These are phyloP conservation scores for Candida sp. DNA, from an alignment of 1,139 yeast species.

Conservation along the genomic window DNA sequence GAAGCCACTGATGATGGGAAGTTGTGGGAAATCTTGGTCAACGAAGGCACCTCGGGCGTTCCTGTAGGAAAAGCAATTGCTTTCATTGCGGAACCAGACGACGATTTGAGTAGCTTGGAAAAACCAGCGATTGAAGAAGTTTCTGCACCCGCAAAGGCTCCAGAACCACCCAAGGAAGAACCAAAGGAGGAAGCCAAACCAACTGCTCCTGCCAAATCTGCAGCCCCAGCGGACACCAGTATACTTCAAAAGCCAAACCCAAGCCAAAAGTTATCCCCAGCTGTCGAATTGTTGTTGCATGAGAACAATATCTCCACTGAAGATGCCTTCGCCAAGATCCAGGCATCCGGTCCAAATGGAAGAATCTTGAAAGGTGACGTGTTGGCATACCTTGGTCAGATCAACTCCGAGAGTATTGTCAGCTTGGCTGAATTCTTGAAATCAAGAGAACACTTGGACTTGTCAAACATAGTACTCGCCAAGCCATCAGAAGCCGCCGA, in stretches of 20 bases:
- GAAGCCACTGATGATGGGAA: constrained; percentile 95
- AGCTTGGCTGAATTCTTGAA: constrained; percentile 60
- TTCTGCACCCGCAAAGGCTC: constrained; percentile 8
- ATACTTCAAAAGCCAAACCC: constrained; percentile 57
- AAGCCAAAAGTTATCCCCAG: constrained; percentile 73
- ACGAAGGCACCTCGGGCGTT: constrained; percentile 77
- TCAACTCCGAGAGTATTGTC: constrained; percentile 55
- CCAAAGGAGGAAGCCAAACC: constrained; percentile 15
- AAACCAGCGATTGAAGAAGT: constrained; percentile 50
- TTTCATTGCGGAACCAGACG: constrained; percentile 84
- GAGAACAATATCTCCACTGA: constrained; percentile 64
- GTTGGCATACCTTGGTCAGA: constrained; percentile 78
- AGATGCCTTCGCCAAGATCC: constrained; percentile 72
- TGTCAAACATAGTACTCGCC: constrained; percentile 68
- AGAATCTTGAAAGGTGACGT: constrained; percentile 91
- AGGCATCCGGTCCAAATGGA: constrained; percentile 91
- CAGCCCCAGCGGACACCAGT: constrained; percentile 10
- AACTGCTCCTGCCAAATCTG: constrained; percentile 14
- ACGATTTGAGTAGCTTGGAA: constrained; percentile 69
- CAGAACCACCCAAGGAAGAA: constrained; percentile 18
- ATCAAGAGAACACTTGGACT: constrained; percentile 69
- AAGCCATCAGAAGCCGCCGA: constrained; percentile 29
- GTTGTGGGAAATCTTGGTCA: constrained; percentile 73
- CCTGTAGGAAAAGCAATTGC: constrained; percentile 94
- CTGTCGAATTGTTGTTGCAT: constrained; percentile 72